Conservation (phyloP, 2,329 filamentous ascomycete genomes). For the Aphanocladium album region DNA sequence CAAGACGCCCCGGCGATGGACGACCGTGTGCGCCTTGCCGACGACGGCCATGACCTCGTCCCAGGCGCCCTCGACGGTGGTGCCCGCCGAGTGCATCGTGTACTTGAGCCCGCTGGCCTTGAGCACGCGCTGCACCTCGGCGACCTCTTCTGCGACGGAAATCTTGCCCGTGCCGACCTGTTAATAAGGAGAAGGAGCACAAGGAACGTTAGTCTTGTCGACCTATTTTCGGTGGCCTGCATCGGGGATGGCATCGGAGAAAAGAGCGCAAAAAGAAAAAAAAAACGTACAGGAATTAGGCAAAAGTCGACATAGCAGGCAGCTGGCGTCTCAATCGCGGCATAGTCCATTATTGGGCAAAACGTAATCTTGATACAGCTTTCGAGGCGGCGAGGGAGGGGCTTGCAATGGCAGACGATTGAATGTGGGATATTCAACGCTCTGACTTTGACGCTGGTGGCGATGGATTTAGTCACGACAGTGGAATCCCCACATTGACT, state of each 20-base stretch:
- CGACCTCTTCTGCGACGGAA: slow-evolving; percentile 78
- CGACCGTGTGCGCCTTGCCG: slow-evolving; percentile 75
- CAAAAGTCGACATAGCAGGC: slow-evolving; percentile 87
- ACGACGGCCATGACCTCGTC: slow-evolving; percentile 79
- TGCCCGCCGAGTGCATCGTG: slow-evolving; percentile 89
- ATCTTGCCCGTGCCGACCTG: slow-evolving; percentile 74
- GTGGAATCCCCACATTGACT: neutral
- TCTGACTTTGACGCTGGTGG: neutral
- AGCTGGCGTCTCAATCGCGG: slow-evolving; percentile 57
- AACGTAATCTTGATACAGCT: no score
- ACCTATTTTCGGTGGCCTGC: neutral
- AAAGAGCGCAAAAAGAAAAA: neutral
- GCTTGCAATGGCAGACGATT: neutral
- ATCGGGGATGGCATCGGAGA: neutral
- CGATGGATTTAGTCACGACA: neutral
- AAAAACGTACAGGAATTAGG: slow-evolving; percentile 64
- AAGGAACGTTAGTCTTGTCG: neutral
- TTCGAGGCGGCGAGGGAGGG: no score
- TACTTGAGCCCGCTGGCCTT: slow-evolving; percentile 75
- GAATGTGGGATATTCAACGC: neutral
- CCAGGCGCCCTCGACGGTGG: slow-evolving; percentile 90
- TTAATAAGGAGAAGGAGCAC: neutral
- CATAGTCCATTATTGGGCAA: slow-evolving; percentile 32
- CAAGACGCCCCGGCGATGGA: slow-evolving; percentile 71
- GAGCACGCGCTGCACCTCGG: slow-evolving; percentile 80